These are phyloP conservation scores for Cydonia oblonga DNA, from an alignment of 331 rosid genomes.

Conservation along the genomic window DNA sequence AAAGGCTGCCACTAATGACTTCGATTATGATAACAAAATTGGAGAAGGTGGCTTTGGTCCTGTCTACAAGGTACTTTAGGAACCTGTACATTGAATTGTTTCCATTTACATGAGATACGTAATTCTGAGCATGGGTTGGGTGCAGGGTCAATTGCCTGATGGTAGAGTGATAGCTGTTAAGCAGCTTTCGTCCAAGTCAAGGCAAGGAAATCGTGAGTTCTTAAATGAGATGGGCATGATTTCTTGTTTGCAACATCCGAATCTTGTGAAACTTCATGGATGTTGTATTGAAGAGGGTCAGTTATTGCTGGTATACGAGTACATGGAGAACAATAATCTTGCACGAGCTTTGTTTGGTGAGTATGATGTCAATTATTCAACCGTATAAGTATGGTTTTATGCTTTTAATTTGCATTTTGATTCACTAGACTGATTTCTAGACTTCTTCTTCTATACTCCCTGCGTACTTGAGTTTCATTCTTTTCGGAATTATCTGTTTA, in stretches of 20 bases:
- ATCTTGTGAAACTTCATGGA: conserved; percentile 80
- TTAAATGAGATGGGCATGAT: conserved; percentile 68
- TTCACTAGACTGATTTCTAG: background rate
- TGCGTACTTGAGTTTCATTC: background rate
- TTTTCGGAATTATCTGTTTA: background rate
- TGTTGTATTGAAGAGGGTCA: conserved; percentile 61
- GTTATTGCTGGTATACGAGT: conserved; percentile 56
- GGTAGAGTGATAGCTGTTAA: conserved; percentile 57
- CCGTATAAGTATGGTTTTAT: background rate
- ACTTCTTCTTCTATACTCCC: background rate
- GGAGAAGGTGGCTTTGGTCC: conserved; percentile 98
- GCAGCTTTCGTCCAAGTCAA: conserved; percentile 60
- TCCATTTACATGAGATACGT: background rate
- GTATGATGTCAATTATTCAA: conserved; percentile 4
- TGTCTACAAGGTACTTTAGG: conserved; percentile 49
- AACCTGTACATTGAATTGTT: background rate
- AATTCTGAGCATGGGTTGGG: conserved; percentile 8
- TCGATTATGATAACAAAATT: conserved; percentile 45
- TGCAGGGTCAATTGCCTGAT: conserved; percentile 58
- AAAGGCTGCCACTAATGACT: conserved; percentile 61
- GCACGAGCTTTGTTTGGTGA: conserved; percentile 51
- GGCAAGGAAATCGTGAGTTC: conserved; percentile 64
- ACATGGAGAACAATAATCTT: conserved; percentile 67
- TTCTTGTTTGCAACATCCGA: conserved; percentile 66
- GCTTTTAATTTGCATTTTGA: background rate